A percentile compares a stretch with the other conserved stretches of the same genome.
phyloP scores from a whole-genome alignment of 805 yeast genomes.

The Candida chauliodis region DNA sequence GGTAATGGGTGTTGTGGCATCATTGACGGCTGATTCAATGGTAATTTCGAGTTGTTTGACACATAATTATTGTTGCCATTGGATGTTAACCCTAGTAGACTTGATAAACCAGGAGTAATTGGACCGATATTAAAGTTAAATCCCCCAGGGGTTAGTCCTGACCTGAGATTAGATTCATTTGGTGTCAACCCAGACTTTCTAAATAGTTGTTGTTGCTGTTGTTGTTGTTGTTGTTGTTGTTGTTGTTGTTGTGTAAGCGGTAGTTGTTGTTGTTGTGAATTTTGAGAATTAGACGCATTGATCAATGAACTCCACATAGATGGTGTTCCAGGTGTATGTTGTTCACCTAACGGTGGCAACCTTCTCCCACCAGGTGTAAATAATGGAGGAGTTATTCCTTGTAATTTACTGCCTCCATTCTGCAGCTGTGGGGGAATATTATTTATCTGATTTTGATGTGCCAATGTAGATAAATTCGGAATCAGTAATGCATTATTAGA shows the following conservation, averaged over 20 bases:
- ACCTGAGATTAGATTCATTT: slow-evolving; percentile 66
- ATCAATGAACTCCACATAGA: slow-evolving; percentile 47
- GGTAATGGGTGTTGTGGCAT: background rate
- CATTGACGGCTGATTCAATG: slow-evolving; percentile 9
- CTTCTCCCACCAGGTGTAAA: slow-evolving; percentile 60
- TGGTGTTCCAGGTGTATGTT: slow-evolving; percentile 47
- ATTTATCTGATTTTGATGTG: slow-evolving; percentile 14
- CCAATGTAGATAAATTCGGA: slow-evolving; percentile 28
- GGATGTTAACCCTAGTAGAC: slow-evolving; percentile 31
- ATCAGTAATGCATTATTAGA: slow-evolving; percentile 26
- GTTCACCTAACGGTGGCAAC: slow-evolving; percentile 49
- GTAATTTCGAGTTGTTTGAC: background rate
- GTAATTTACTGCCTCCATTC: slow-evolving; percentile 19
- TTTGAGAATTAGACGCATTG: slow-evolving; percentile 22
- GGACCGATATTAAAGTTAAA: slow-evolving; percentile 33
- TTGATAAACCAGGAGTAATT: slow-evolving; percentile 47
- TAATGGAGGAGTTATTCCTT: slow-evolving; percentile 45
- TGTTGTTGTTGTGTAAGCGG: slow-evolving; percentile 9
- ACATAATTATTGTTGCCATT: background rate
- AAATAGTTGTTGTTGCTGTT: slow-evolving; percentile 26
- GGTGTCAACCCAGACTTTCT: slow-evolving; percentile 67
- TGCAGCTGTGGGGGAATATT: too few relatives aligned
- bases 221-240: slow-evolving; percentile 6
- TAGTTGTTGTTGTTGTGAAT: background rate
- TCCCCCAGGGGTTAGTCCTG: slow-evolving; percentile 68